A percentile compares a stretch with the other conserved stretches of the same genome.
phyloP scores from a whole-genome alignment of 345 rosid species.

The Ceriops tagal region DNA sequence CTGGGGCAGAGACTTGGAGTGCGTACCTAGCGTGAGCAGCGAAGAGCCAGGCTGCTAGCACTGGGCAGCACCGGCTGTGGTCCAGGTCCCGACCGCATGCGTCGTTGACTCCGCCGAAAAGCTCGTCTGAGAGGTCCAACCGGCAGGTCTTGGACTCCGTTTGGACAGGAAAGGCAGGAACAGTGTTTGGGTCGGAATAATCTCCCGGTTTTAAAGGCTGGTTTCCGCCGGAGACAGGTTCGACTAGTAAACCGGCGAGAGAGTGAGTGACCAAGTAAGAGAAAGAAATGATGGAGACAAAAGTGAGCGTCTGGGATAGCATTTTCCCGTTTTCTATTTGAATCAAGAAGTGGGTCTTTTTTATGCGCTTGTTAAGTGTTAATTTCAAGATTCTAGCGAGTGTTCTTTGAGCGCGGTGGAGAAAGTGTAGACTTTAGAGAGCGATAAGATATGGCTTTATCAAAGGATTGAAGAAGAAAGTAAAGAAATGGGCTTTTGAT shows the following conservation, averaged over 20 bases:
- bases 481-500: neutral
- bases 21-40: conserved; percentile 94
- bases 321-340: conserved; percentile 13
- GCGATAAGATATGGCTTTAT: neutral
- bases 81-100: conserved; percentile 90
- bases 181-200: too few species aligned
- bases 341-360: conserved; percentile 13
- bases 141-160: conserved; percentile 66
- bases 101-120: conserved; percentile 87
- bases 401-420: neutral
- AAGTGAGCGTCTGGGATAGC: conserved; percentile 21
- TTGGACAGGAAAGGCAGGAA: conserved; percentile 20
- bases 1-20: conserved; percentile 56
- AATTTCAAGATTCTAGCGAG: neutral
- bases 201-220: too few species aligned
- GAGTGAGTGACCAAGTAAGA: conserved; percentile 20
- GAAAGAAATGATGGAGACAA: conserved; percentile 18
- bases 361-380: neutral
- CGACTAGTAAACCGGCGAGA: conserved; percentile 48
- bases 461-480: neutral
- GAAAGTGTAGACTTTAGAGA: neutral
- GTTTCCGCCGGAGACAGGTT: conserved; percentile 33
- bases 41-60: conserved; percentile 91
- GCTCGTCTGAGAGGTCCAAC: conserved; percentile 90
- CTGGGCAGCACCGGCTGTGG: conserved; percentile 94